These are phyloP conservation scores for Maudiozyma pseudohumilis DNA, from an alignment of 805 yeast genomes.

Conservation along the genomic window DNA sequence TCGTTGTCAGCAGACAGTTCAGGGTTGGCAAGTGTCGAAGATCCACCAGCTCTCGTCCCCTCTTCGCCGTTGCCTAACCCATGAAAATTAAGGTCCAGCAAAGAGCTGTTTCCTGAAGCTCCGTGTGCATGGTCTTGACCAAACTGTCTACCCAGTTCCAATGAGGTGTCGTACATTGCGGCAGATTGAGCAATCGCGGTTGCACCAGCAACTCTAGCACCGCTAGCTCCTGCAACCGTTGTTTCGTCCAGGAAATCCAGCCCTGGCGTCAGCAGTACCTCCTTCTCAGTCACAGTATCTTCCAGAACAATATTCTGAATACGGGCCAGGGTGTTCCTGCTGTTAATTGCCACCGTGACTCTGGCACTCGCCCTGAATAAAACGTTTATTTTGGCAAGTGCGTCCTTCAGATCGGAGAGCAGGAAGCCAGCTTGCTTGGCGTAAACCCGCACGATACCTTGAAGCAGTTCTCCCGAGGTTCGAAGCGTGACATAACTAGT, in stretches of 20 bases:
- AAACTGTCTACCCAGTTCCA: constrained; percentile 24
- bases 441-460: constrained; percentile 81
- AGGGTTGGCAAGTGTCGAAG: not conserved
- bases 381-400: constrained; percentile 58
- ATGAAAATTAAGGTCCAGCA: not conserved
- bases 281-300: constrained; percentile 73
- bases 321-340: constrained; percentile 50
- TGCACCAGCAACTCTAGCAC: constrained; percentile 26
- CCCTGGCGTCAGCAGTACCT: constrained; percentile 60
- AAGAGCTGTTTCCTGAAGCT: constrained; percentile 7
- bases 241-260: constrained; percentile 26
- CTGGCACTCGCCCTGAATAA: constrained; percentile 42
- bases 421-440: constrained; percentile 76
- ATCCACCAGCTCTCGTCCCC: constrained; percentile 3
- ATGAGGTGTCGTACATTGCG: constrained; percentile 20
- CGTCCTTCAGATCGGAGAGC: constrained; percentile 74
- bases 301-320: constrained; percentile 51
- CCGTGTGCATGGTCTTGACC: constrained; percentile 17
- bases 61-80: constrained; percentile 10
- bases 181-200: constrained; percentile 10
- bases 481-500: constrained; percentile 73
- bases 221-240: constrained; percentile 13
- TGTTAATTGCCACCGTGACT: constrained; percentile 48
- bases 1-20: not conserved
- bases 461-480: constrained; percentile 73